A percentile compares a stretch with the other conserved stretches of the same genome.
These are phyloP conservation scores for Gracilaria domingensis DNA, from an alignment of 23 red algal species.

Conservation along the genomic window DNA sequence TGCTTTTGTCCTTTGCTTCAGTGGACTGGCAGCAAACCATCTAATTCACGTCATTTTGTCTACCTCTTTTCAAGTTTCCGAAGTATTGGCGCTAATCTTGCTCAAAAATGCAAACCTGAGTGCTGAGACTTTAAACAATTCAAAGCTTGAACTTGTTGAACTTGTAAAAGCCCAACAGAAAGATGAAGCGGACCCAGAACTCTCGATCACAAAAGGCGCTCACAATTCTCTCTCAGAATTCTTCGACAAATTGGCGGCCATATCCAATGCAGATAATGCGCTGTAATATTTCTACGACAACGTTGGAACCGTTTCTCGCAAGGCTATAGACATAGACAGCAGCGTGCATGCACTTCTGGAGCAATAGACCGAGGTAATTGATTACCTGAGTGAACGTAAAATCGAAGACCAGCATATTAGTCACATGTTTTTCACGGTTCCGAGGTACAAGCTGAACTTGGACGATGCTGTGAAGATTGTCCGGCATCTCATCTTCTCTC, in stretches of 20 bases:
- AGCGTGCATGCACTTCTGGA: neutral
- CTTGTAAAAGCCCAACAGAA: constrained; percentile 18
- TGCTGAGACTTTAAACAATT: constrained; percentile 16
- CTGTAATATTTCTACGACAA: neutral
- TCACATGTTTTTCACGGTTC: neutral
- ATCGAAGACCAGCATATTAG: neutral
- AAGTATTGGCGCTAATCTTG: neutral
- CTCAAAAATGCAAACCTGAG: constrained; percentile 18
- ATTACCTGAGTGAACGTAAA: neutral
- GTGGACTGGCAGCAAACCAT: neutral
- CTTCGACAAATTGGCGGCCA: neutral
- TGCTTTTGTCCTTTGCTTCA: neutral
- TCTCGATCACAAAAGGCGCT: neutral
- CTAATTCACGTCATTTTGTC: neutral
- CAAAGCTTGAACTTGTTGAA: constrained; percentile 18
- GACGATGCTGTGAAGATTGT: neutral
- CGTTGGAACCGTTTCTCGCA: neutral
- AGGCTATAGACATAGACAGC: neutral
- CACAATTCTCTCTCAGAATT: neutral
- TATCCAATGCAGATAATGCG: neutral
- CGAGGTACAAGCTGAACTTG: neutral
- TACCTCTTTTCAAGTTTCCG: neutral
- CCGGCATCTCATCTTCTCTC: neutral
- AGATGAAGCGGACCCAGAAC: neutral
- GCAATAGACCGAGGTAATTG: neutral